Conservation (phyloP, 495 filamentous ascomycete species). For the Daldinia loculata region DNA sequence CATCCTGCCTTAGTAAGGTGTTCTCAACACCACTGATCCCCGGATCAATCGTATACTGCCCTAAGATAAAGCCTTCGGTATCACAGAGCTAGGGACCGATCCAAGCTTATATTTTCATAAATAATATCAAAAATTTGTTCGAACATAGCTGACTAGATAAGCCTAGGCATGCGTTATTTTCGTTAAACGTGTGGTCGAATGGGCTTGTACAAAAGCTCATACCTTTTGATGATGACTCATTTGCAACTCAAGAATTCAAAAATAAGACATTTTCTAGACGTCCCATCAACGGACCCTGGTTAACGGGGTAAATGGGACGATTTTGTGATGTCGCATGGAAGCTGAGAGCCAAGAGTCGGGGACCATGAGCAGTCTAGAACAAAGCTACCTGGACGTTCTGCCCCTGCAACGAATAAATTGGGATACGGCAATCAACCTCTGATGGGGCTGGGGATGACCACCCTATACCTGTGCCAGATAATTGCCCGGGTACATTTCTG, state of each 20-base stretch:
- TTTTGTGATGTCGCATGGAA: not conserved
- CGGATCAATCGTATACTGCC: not conserved
- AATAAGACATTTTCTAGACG: not conserved
- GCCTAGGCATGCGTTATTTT: slow-evolving; percentile 1
- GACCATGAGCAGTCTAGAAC: not conserved
- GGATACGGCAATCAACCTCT: not conserved
- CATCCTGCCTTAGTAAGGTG: not conserved
- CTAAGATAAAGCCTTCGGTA: not conserved
- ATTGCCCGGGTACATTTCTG: not conserved
- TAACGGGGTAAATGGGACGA: not conserved
- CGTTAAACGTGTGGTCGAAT: not conserved
- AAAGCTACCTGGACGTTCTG: not conserved
- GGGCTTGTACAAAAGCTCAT: not conserved
- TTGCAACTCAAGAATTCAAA: not conserved
- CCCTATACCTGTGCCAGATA: not conserved
- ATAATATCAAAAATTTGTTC: not conserved
- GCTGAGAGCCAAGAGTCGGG: not conserved
- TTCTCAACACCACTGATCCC: not conserved
- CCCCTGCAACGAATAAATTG: not conserved
- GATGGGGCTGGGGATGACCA: not conserved
- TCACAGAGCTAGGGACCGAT: not conserved
- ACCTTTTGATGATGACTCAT: not conserved
- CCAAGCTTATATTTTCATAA: slow-evolving; percentile 12
- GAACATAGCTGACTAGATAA: not conserved
- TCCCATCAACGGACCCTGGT: not conserved